Evolutionary conservation across 495 filamentous ascomycete genomes (phyloP).

Genomic region (Pseudevernia furfuracea): DNA sequence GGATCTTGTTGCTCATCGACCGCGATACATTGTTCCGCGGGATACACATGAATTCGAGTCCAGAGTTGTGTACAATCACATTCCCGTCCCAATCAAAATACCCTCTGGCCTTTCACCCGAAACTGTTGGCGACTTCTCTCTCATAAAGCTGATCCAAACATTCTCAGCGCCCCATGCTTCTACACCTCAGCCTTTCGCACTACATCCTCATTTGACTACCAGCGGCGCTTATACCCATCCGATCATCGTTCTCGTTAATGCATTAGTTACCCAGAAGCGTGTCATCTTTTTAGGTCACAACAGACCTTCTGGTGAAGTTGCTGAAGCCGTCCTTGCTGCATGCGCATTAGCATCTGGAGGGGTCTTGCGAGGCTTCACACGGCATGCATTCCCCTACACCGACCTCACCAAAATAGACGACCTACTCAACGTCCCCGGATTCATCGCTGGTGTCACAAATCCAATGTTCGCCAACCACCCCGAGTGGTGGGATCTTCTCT

Average conservation of each 20-base stretch:
- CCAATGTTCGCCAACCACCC: constrained; percentile 89
- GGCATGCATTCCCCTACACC: constrained; percentile 98
- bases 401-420: constrained; percentile 98
- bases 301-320: constrained; percentile 86
- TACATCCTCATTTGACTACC: constrained; percentile 90
- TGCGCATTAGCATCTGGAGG: constrained; percentile 94
- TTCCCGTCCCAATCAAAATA: constrained; percentile 92
- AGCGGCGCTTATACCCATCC: constrained; percentile 61
- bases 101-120: constrained; percentile 88
- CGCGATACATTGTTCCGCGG: constrained; percentile 61
- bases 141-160: constrained; percentile 93
- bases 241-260: constrained; percentile 48
- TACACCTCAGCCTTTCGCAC: constrained; percentile 74
- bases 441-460: constrained; percentile 97
- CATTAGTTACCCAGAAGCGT: constrained; percentile 87
- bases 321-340: constrained; percentile 87
- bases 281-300: constrained; percentile 95
- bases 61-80: constrained; percentile 86
- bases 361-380: constrained; percentile 84
- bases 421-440: constrained; percentile 87
- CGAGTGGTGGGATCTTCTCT: constrained; percentile 98
- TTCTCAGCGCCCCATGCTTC: constrained; percentile 76
- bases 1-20: constrained; percentile 43
- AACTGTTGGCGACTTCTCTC: constrained; percentile 93
- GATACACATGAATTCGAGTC: constrained; percentile 98